A percentile compares a stretch with the other conserved stretches of the same genome.
These are phyloP conservation scores for Alternaria longipes DNA, from an alignment of 2,329 filamentous ascomycete species.

Conservation along the genomic window DNA sequence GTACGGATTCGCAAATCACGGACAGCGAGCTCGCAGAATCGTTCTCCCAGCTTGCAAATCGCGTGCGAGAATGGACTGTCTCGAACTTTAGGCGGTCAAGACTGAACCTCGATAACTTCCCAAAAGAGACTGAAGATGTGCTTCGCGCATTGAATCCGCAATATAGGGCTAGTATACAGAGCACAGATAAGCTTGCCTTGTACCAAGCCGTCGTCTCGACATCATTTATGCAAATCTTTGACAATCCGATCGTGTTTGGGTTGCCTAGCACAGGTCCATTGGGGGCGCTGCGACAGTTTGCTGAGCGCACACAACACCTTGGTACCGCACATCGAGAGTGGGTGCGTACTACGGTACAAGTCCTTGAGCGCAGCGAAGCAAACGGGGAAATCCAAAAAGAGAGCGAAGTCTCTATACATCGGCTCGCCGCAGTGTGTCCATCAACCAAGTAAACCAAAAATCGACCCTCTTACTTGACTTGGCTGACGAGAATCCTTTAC, in stretches of 20 bases:
- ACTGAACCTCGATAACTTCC: constrained; percentile 48
- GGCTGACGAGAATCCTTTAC: too few relatives aligned
- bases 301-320: constrained; percentile 25
- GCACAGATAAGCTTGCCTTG: constrained; percentile 40
- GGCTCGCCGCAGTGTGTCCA: too few relatives aligned
- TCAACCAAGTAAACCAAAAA: too few relatives aligned
- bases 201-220: constrained; percentile 45
- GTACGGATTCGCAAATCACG: constrained; percentile 67
- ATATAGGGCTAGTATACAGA: constrained; percentile 19
- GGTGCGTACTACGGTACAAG: constrained; percentile 42
- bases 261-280: constrained; percentile 34
- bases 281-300: constrained; percentile 28
- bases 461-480: too few relatives aligned
- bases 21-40: constrained; percentile 73
- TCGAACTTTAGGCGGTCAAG: constrained; percentile 72
- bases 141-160: constrained; percentile 30
- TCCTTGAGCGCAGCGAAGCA: constrained; percentile 30
- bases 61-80: constrained; percentile 78
- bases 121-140: constrained; percentile 25
- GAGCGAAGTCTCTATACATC: constrained; percentile 26
- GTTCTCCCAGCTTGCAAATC: constrained; percentile 70
- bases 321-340: constrained; percentile 38
- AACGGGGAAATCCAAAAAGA: constrained; percentile 20
- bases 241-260: constrained; percentile 38
- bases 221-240: constrained; percentile 40